Evolutionary conservation across 176 grass and related monocot species (phyloP).

Genomic region (Hyparrhenia diplandra): DNA sequence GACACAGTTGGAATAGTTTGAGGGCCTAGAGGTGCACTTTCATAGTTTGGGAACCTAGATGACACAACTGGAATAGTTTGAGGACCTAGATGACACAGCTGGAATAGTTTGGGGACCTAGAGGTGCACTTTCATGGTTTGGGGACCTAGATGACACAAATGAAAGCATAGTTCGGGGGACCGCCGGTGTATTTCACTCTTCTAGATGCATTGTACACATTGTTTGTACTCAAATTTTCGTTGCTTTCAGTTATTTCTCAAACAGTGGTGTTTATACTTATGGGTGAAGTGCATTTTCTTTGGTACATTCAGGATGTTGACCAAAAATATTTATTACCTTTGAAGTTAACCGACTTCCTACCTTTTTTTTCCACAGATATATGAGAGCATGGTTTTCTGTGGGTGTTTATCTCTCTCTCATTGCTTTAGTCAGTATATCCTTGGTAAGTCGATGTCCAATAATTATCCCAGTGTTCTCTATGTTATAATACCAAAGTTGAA

Average conservation of each 20-base stretch:
- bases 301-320: not conserved
- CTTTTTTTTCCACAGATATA: slow-evolving; percentile 40
- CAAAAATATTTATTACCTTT: not conserved
- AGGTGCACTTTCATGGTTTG: too few relatives aligned
- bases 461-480: slow-evolving; percentile 14
- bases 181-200: too few relatives aligned
- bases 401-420: slow-evolving; percentile 65
- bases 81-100: too few relatives aligned
- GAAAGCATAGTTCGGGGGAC: too few relatives aligned
- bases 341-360: not conserved
- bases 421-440: slow-evolving; percentile 56
- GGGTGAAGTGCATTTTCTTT: slow-evolving; percentile 8
- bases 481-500: slow-evolving; percentile 9
- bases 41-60: too few relatives aligned
- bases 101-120: too few relatives aligned
- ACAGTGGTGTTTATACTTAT: not conserved
- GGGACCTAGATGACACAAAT: too few relatives aligned
- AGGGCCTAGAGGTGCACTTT: too few relatives aligned
- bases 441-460: slow-evolving; percentile 49
- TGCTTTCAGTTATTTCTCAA: not conserved
- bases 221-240: not conserved
- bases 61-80: too few relatives aligned
- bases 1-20: too few relatives aligned
- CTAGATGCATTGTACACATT: not conserved
- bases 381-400: slow-evolving; percentile 71